Base-by-base conservation (phyloP, 257 asterid genomes). In the Solanum bulbocastanum region DNA sequence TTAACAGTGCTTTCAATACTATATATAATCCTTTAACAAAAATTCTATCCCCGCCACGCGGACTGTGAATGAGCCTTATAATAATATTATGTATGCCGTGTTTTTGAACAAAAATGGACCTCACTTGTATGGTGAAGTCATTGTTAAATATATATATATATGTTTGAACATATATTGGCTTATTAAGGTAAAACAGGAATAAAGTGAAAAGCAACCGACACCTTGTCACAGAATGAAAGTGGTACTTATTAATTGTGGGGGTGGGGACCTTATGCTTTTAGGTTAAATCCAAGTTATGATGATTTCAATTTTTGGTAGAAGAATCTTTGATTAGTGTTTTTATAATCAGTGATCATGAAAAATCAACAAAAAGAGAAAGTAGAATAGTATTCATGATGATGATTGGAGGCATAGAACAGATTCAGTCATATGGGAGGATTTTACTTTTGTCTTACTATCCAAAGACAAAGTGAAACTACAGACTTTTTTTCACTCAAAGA, bases 151-250 rank as follows among this genome's bases (percentile, higher is more conserved):
- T 30, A 30, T n/a, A 79, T 79, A 11, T 27, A 4, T 30, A 44
- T 33, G 85, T 79, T 79, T 27, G 18, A 46, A 87, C 86, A 75
- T 78, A 60, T 35, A 83, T 83, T 89, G 93, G 89, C 89, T 91
- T 90, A 88, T 90, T 91, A 73, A 87, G 90, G 91, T 87, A 89
- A 74, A 42, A 49, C 85, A 62, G 91, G 96, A 96, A 96, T 96
- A 95, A 96, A 96, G 99, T 94, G 97, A 91, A 96, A 96, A 93
- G 96, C 60, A 74, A 85, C 94, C 93, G 95, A 93, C 97, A 94
- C 90, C 92, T 93, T 91, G 94, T 90, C 92, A 89, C 92, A 90
- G 68, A 90, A 89, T 89, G 92, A 95, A 96, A 93, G 98, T 91
- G 95, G 93, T 82, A 92, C 79, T 36, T 36, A 74, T 36, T 36